Base-by-base conservation (phyloP, 2,329 filamentous ascomycete genomes). In the Alternaria triticimaculans region DNA sequence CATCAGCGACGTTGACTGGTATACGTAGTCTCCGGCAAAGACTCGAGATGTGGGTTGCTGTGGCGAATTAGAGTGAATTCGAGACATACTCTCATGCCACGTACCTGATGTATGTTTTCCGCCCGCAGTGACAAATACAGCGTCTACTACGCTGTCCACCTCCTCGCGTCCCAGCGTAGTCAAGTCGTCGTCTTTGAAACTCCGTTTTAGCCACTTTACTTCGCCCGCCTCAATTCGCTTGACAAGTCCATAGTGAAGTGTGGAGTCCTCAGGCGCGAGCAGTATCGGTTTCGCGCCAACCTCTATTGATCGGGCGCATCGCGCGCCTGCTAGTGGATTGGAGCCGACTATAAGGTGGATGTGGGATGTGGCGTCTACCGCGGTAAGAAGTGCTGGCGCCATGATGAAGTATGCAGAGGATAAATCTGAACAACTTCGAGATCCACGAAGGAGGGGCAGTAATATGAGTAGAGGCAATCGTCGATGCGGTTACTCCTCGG, bases 1-100 rank as follows among this genome's bases (percentile, higher is more conserved):
- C 88, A 82, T 99, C 96, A 64, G 93, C 88, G 25, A 98, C 93
- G 80, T 99, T 99, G 76, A 99, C 86, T 30, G 95, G 95, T 71
- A 99, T 96, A 48, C 96, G 89, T 65, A 94, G 85, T 50, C 90
- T 87, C 63, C 86, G 88, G 82, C 96, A 98, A 5, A 94, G 84
- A 6, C 83, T 84, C 0, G 93, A 93, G 66, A 97, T 91, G 67
- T 88, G 88, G 26, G 85, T 81, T 60, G 85, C 89, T 92, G 66
- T 25, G 48, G 48, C 57, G 43, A 51, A 58, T 71, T n/a, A 72
- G 69, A 57, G 45, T n/a, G 33, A 9, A n/a, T 7, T n/a, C 14
- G 10, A 8, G 9, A 6, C 10, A 8, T 25, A 33, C 23, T 15
- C 12, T 41, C 8, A 21, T 5, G 7, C 28, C 37, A 58, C 72